Evolutionary conservation across 192 early-diverging fungal species (phyloP).

Genomic region (Gorgonomyces haynaldii): DNA sequence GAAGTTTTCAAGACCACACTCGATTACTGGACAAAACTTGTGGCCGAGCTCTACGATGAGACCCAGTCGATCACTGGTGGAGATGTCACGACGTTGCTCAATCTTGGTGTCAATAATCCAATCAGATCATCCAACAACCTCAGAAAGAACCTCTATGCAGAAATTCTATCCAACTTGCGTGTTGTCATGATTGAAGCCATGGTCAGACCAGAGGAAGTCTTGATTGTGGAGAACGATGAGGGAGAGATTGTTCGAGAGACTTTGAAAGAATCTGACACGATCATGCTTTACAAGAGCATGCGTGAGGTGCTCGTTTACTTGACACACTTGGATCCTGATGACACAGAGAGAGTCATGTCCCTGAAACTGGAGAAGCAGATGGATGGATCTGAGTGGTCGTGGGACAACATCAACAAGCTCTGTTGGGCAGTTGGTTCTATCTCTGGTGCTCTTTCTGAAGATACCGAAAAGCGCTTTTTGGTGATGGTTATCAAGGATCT

Average conservation of each 20-base stretch:
- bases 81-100: no score
- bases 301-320: slow-evolving; percentile 93
- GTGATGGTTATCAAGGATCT: slow-evolving; percentile 98
- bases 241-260: slow-evolving; percentile 98
- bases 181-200: slow-evolving; percentile 97
- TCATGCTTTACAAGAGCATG: slow-evolving; percentile 96
- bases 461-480: slow-evolving; percentile 93
- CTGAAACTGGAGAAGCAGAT: slow-evolving; percentile 88
- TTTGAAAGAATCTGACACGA: slow-evolving; percentile 95
- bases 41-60: slow-evolving; percentile 84
- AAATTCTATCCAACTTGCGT: slow-evolving; percentile 73
- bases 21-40: slow-evolving; percentile 94
- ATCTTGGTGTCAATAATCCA: slow-evolving; percentile 33
- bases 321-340: slow-evolving; percentile 86
- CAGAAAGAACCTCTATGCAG: slow-evolving; percentile 76
- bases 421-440: slow-evolving; percentile 99
- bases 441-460: slow-evolving; percentile 91
- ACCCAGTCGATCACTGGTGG: no score
- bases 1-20: slow-evolving; percentile 97
- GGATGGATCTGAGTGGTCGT: slow-evolving; percentile 95
- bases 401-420: slow-evolving; percentile 94
- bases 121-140: slow-evolving; percentile 25
- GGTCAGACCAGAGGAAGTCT: slow-evolving; percentile 96
- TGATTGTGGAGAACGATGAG: slow-evolving; percentile 98
- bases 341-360: slow-evolving; percentile 94